Conservation (phyloP, 805 yeast species). For the Komagataella mondaviorum region DNA sequence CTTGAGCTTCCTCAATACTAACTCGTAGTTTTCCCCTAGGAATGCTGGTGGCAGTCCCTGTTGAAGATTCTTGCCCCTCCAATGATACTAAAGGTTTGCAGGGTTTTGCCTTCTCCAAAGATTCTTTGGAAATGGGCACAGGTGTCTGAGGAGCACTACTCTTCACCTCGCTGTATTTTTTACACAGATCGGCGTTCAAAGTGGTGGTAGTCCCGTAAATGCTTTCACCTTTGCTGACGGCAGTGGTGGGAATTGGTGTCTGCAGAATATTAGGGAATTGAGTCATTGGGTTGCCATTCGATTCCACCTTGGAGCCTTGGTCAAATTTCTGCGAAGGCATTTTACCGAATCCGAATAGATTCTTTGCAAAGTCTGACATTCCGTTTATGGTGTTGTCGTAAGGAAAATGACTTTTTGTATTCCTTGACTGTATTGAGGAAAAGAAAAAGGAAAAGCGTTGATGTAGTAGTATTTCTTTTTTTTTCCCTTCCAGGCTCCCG, state of each 20-base stretch:
- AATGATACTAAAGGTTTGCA: background rate
- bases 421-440: background rate
- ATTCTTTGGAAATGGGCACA: conserved; percentile 2
- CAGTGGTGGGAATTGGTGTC: conserved; percentile 55
- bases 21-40: conserved; percentile 81
- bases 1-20: conserved; percentile 67
- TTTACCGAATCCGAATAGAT: conserved; percentile 19
- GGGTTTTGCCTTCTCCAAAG: background rate
- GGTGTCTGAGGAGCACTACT: conserved; percentile 3
- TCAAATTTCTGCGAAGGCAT: conserved; percentile 2
- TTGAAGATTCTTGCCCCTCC: background rate
- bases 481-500: background rate
- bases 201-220: conserved; percentile 56
- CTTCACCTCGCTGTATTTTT: conserved; percentile 6
- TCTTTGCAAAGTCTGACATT: conserved; percentile 27
- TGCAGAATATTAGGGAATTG: conserved; percentile 25
- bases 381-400: background rate
- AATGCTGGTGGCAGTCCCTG: conserved; percentile 15
- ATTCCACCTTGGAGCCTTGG: conserved; percentile 2
- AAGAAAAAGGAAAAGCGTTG: background rate
- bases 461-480: background rate
- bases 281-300: conserved; percentile 2
- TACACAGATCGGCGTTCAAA: conserved; percentile 13
- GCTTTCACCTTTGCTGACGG: conserved; percentile 44
- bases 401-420: background rate